Evolutionary conservation across 768 basidiomycete genomes (phyloP), one percentile per base, ranked within the genome.

Genomic region (Lactarius deliciosus): DNA sequence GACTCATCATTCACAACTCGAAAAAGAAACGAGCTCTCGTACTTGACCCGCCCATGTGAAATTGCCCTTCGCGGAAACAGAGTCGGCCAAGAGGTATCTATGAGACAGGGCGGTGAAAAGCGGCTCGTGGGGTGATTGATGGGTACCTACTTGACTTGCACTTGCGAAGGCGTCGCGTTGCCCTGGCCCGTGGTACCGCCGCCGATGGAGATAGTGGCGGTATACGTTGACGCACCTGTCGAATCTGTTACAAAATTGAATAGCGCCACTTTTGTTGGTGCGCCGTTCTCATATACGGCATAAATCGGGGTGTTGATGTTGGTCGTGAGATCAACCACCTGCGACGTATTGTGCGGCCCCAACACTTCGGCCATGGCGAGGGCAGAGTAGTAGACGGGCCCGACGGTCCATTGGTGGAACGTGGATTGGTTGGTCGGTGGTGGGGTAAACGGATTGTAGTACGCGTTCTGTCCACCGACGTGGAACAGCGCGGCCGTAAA

Each of bases 11-110:
- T 47, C 34, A 34, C 9, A 38, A 38, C 11, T 18, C 8, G 25
- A 9, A 53, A 28, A 16, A 57, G 57, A 30, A 40, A 18, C 1
- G 30, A 20, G 1, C 4, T 64, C 4, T 64, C 80, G 47, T 56
- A 88, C 88, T 79, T 91, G 92, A 2, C 86, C 86, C 2, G 89
- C 91, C 90, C 91, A 93, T 0, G 85, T 88, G 63, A 92, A 85
- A 71, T 90, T 85, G 57, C 76, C 79, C 72, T 84, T 86, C 64
- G 85, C 83, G 1, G 83, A 77, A 3, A 90, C 86, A 1, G 82
- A 82, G 0, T 77, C 71, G 1, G 90, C 87, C 0, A 73, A 62
- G 38, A 90, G 79, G 71, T 88, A 90, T 71, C 86, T 86, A 0
- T 13, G 7, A 50, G 32, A 54, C 22, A 22, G 13, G 30, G 28